These are phyloP conservation scores for Mycosarcoma mackinlayi DNA, from an alignment of 1,284 basidiomycete genomes.

Conservation along the genomic window DNA sequence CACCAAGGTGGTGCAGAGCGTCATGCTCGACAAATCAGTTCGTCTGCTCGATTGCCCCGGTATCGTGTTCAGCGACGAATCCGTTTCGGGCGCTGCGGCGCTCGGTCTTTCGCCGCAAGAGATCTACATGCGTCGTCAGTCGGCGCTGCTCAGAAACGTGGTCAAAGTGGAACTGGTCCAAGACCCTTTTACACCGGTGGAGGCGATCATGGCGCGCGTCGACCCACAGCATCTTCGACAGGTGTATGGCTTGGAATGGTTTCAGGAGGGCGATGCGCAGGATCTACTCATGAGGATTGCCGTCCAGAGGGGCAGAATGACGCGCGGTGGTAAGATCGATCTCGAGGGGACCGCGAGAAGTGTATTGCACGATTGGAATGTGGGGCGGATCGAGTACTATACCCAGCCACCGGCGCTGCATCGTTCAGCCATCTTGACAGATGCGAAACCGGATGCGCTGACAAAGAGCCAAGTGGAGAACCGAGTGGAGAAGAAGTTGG, in stretches of 20 bases:
- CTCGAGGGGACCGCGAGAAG: conserved; percentile 83
- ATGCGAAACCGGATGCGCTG: neutral
- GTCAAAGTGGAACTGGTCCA: conserved; percentile 90
- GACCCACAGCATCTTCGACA: conserved; percentile 45
- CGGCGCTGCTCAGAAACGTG: conserved; percentile 79
- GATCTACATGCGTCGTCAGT: conserved; percentile 38
- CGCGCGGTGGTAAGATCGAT: conserved; percentile 85
- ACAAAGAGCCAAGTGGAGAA: conserved; percentile 3
- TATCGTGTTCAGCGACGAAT: conserved; percentile 74
- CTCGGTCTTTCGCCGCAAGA: conserved; percentile 72
- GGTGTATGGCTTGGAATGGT: conserved; percentile 56
- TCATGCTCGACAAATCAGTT: conserved; percentile 91
- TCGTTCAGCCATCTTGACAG: conserved; percentile 33
- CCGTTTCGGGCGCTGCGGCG: conserved; percentile 69
- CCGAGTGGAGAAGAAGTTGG: conserved; percentile 14
- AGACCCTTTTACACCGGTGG: conserved; percentile 80
- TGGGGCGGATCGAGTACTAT: conserved; percentile 91
- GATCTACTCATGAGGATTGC: conserved; percentile 93
- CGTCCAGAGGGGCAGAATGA: conserved; percentile 76
- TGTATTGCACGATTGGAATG: conserved; percentile 94
- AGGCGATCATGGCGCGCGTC: conserved; percentile 62
- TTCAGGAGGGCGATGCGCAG: conserved; percentile 73
- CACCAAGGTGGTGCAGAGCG: conserved; percentile 91
- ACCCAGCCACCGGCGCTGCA: conserved; percentile 76
- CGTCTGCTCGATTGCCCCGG: conserved; percentile 95